Conservation (phyloP, 768 basidiomycete species). For the Filobasidium floriforme region DNA sequence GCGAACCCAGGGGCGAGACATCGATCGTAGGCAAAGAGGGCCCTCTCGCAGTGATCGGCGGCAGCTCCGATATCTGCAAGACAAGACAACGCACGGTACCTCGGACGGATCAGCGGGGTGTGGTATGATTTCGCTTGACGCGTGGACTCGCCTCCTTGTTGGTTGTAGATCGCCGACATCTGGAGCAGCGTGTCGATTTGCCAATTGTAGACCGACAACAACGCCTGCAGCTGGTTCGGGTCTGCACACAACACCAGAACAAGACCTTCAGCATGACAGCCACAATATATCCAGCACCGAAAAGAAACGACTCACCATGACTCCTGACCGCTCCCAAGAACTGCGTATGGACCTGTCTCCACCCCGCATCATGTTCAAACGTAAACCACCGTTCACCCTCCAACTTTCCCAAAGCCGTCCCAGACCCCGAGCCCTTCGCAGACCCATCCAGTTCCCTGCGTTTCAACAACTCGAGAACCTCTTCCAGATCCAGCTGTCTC, state of each 20-base stretch:
- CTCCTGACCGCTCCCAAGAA: conserved; percentile 75
- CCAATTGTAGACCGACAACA: conserved; percentile 74
- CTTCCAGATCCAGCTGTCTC: conserved; percentile 54
- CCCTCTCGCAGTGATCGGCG: conserved; percentile 82
- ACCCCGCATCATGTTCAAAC: conserved; percentile 74
- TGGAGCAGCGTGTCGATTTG: conserved; percentile 88
- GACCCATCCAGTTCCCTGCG: conserved; percentile 5
- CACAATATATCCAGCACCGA: no score
- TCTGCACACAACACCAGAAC: conserved; percentile 27
- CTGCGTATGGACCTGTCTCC: conserved; percentile 68
- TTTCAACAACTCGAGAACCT: conserved; percentile 49
- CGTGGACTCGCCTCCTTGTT: conserved; percentile 26
- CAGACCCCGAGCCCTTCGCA: conserved; percentile 5
- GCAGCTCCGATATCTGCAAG: conserved; percentile 69
- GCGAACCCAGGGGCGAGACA: conserved; percentile 79
- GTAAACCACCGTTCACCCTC: conserved; percentile 79
- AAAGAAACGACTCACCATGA: conserved; percentile 55
- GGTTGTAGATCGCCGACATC: conserved; percentile 56
- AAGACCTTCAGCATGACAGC: not conserved
- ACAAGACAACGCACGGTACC: not conserved
- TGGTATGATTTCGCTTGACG: no score
- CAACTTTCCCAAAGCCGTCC: conserved; percentile 27
- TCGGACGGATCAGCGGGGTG: not conserved
- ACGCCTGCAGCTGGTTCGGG: conserved; percentile 55
- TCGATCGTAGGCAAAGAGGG: conserved; percentile 85